phyloP scores from a whole-genome alignment of 352 stramenopile species.

The Elongisporangium anandrum region DNA sequence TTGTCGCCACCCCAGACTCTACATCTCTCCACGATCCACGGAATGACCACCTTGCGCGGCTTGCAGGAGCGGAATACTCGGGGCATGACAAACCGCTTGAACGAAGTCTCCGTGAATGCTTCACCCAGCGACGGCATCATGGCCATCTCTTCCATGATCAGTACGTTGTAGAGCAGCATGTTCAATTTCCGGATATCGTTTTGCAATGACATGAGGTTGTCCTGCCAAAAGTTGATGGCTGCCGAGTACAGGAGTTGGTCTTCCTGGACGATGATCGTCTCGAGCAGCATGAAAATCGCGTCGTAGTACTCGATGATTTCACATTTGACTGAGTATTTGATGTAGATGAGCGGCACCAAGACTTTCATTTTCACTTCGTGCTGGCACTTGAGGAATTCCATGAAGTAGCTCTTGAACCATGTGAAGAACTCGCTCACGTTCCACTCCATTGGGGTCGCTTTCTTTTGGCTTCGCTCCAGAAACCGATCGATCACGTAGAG shows the following conservation, averaged over 20 bases:
- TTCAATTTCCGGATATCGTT: conserved; percentile 74
- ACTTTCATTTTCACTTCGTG: conserved; percentile 65
- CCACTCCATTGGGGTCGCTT: conserved; percentile 33
- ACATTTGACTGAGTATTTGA: conserved; percentile 56
- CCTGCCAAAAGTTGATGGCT: conserved; percentile 38
- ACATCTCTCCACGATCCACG: conserved; percentile 78
- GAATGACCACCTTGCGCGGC: conserved; percentile 67
- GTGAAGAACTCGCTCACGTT: conserved; percentile 70
- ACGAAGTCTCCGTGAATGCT: conserved; percentile 67
- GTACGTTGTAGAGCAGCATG: conserved; percentile 54
- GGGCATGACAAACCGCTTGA: conserved; percentile 73
- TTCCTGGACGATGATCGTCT: conserved; percentile 56
- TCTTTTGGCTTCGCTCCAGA: conserved; percentile 50
- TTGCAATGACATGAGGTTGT: conserved; percentile 42
- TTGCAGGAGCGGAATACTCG: conserved; percentile 58
- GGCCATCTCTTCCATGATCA: conserved; percentile 61
- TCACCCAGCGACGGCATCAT: conserved; percentile 55
- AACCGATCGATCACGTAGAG: conserved; percentile 84
- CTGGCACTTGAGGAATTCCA: conserved; percentile 73
- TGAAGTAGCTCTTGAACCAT: conserved; percentile 81
- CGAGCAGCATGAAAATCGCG: conserved; percentile 53
- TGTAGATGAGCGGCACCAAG: conserved; percentile 52
- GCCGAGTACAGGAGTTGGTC: conserved; percentile 41
- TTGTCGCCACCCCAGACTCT: conserved; percentile 64
- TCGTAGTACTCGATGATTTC: conserved; percentile 63